Conservation (phyloP, 768 basidiomycete species). For the Hysterangium stoloniferum region DNA sequence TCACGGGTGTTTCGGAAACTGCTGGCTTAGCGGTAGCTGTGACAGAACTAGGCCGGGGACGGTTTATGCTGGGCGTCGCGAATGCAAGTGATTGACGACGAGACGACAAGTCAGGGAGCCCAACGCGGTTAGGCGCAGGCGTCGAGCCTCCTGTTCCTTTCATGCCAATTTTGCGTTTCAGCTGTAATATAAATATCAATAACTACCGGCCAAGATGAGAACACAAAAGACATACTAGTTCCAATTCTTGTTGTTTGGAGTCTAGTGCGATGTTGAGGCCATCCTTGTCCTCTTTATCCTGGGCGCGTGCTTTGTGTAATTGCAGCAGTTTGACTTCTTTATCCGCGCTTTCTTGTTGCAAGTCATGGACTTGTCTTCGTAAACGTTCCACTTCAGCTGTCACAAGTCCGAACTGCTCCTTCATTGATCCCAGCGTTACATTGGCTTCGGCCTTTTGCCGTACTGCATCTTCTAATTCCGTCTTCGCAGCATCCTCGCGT, state of each 20-base stretch:
- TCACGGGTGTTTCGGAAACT: constrained; percentile 5
- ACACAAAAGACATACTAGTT: constrained; percentile 50
- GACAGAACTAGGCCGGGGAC: constrained; percentile 55
- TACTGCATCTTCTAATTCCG: constrained; percentile 41
- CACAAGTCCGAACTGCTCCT: constrained; percentile 42
- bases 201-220: background rate
- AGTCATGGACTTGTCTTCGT: constrained; percentile 52
- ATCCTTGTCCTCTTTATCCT: constrained; percentile 68
- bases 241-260: constrained; percentile 90
- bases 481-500: constrained; percentile 39
- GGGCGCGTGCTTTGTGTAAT: constrained; percentile 53
- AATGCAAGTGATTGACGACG: constrained; percentile 55
- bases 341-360: constrained; percentile 77
- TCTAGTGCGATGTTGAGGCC: constrained; percentile 90
- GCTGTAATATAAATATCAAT: constrained; percentile 26
- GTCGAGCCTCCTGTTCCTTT: constrained; percentile 50
- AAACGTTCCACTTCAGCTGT: constrained; percentile 54
- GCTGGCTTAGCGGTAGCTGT: constrained; percentile 28
- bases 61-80: constrained; percentile 41
- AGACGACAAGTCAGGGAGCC: constrained; percentile 28
- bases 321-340: constrained; percentile 77
- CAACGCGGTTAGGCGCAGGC: constrained; percentile 34
- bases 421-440: constrained; percentile 37
- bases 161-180: constrained; percentile 56
- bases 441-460: constrained; percentile 50